A percentile compares a stretch with the other conserved stretches of the same genome.
phyloP scores from a whole-genome alignment of 2,329 filamentous ascomycete species.

The Fusarium sp. region DNA sequence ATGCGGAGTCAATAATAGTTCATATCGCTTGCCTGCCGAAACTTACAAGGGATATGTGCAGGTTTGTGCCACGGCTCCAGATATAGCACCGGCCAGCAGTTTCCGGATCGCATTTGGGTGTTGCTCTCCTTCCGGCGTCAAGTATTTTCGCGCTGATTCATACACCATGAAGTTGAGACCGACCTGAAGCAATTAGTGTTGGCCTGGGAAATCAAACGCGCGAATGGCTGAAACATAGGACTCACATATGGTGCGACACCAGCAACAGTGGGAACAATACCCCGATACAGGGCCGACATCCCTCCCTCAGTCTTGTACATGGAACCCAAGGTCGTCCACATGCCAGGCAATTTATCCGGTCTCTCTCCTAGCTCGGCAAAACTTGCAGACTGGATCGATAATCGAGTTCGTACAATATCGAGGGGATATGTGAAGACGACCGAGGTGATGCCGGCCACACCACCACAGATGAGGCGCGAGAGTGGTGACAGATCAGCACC shows the following conservation, averaged over 20 bases:
- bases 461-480: constrained; percentile 85
- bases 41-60: constrained; percentile 97
- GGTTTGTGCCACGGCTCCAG: constrained; percentile 95
- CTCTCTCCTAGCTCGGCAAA: constrained; percentile 76
- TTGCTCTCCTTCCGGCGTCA: constrained; percentile 87
- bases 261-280: constrained; percentile 90
- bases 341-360: constrained; percentile 79
- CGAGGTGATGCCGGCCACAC: constrained; percentile 90
- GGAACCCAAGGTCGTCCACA: constrained; percentile 80
- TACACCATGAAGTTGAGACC: constrained; percentile 99
- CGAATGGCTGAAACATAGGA: background rate
- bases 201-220: background rate
- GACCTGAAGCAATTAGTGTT: constrained; percentile 62
- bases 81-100: constrained; percentile 86
- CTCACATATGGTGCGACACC: constrained; percentile 92
- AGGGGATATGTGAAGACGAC: constrained; percentile 95
- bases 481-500: constrained; percentile 76
- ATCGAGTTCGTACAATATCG: constrained; percentile 92
- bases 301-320: constrained; percentile 97
- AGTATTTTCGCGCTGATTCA: constrained; percentile 80
- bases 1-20: constrained; percentile 30
- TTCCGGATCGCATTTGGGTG: constrained; percentile 83
- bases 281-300: constrained; percentile 83
- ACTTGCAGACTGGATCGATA: constrained; percentile 98
- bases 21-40: constrained; percentile 14